phyloP scores from a whole-genome alignment of 192 early-diverging fungal genomes.

The Coemansia sp. region DNA sequence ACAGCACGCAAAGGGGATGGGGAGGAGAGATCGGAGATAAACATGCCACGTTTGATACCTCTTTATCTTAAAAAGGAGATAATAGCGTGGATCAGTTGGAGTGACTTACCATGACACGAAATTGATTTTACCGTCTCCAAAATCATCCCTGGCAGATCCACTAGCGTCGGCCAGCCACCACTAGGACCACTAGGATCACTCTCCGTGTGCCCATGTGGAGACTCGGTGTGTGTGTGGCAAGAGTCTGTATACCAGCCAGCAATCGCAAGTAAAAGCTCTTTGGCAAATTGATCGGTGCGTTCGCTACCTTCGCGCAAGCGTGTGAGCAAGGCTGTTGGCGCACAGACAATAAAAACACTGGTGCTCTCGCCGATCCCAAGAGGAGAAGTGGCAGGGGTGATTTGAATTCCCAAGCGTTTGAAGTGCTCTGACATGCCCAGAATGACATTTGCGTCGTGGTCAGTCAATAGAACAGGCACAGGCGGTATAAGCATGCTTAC shows the following conservation, averaged over 20 bases:
- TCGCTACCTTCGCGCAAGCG: conserved; percentile 21
- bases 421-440: not conserved
- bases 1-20: not conserved
- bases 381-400: not conserved
- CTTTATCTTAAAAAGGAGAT: not conserved
- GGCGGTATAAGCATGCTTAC: conserved; percentile 47
- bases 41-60: not conserved
- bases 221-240: not conserved
- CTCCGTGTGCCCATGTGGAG: not conserved
- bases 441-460: conserved; percentile 17
- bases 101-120: conserved; percentile 35
- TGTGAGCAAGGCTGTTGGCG: conserved; percentile 36
- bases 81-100: not conserved
- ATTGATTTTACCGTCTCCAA: conserved; percentile 43
- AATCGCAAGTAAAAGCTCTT: conserved; percentile 28
- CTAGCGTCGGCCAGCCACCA: conserved; percentile 42
- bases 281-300: conserved; percentile 21
- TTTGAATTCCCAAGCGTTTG: conserved; percentile 31
- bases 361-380: too few species aligned
- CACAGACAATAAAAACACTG: conserved; percentile 17
- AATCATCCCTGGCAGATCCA: conserved; percentile 22
- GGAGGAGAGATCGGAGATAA: conserved; percentile 7
- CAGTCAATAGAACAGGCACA: conserved; percentile 14
- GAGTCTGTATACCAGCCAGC: conserved; percentile 17
- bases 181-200: not conserved